These are phyloP conservation scores for Oenanthe sinensis DNA, from an alignment of 129 eudicot species.

Conservation along the genomic window DNA sequence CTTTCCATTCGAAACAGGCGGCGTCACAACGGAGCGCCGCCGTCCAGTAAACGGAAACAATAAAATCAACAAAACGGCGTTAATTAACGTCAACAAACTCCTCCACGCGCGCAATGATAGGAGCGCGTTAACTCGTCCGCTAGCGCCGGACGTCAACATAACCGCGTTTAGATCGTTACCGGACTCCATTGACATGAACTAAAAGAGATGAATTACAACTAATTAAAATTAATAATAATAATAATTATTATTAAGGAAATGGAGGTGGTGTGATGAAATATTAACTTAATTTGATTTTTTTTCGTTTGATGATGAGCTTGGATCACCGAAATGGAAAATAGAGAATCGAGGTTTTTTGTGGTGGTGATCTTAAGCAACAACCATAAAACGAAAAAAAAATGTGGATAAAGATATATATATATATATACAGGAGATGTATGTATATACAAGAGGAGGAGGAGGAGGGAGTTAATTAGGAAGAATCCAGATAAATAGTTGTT, in stretches of 20 bases:
- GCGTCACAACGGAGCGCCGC: conserved; percentile 19
- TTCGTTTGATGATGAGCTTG: conserved; percentile 7
- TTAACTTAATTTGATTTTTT: not conserved
- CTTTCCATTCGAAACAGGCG: conserved; percentile 18
- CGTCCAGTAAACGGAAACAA: conserved; percentile 60
- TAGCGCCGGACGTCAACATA: conserved; percentile 68
- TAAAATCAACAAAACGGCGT: conserved; percentile 44
- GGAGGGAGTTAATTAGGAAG: not conserved
- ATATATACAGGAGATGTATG: not conserved
- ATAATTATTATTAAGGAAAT: not conserved
- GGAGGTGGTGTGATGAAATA: not conserved
- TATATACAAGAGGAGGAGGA: not conserved
- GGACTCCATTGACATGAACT: conserved; percentile 20
- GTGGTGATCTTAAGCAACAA: conserved; percentile 8
- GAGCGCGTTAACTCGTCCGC: conserved; percentile 73
- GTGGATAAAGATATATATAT: no score
- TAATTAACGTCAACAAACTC: conserved; percentile 40
- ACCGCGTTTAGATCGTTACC: conserved; percentile 20
- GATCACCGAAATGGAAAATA: not conserved
- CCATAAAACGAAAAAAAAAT: conserved; percentile 4
- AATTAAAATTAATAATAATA: not conserved
- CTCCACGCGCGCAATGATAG: conserved; percentile 46
- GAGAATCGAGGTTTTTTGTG: not conserved
- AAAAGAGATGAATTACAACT: not conserved
- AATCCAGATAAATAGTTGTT: conserved; percentile 7